Percentiles rank a stretch among this genome's conserved stretches.
These are phyloP conservation scores for Neonectria punicea DNA, from an alignment of 2,329 filamentous ascomycete species.

Conservation along the genomic window DNA sequence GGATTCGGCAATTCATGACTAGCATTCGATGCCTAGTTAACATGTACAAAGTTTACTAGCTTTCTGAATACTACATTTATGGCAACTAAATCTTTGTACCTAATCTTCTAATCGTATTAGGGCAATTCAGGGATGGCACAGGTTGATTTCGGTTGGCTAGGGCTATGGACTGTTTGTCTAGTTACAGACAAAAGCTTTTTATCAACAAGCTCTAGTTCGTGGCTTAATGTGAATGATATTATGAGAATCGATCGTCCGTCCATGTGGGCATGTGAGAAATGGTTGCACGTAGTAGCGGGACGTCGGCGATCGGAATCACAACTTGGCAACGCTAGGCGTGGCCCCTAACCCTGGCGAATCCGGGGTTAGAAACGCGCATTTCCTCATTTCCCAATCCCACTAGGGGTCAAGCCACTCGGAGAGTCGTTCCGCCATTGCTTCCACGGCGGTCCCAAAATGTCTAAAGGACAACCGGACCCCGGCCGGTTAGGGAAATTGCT, in stretches of 20 bases:
- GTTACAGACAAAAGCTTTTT: conserved; percentile 13
- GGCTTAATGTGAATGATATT: conserved; percentile 10
- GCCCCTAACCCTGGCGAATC: conserved; percentile 28
- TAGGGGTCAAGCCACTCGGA: conserved; percentile 18
- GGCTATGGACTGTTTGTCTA: conserved; percentile 34
- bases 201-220: not conserved
- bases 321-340: not conserved
- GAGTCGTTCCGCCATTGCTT: not conserved
- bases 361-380: conserved; percentile 29
- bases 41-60: conserved; percentile 54
- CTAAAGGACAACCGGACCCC: not conserved
- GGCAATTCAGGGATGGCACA: conserved; percentile 36
- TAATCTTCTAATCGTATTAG: conserved; percentile 60
- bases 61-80: conserved; percentile 49
- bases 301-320: not conserved
- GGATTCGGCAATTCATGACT: conserved; percentile 54
- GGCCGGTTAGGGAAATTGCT: conserved; percentile 7
- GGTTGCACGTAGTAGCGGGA: not conserved
- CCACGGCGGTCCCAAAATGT: not conserved
- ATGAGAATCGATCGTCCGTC: not conserved
- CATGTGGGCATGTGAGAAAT: not conserved
- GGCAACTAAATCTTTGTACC: conserved; percentile 48
- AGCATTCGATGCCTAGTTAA: conserved; percentile 47
- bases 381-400: conserved; percentile 36
- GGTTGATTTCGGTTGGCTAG: conserved; percentile 26